Evolutionary conservation across 75 land plant species (phyloP), one percentile per base, ranked within the genome.

Genomic region (Cryptomeria japonica): DNA sequence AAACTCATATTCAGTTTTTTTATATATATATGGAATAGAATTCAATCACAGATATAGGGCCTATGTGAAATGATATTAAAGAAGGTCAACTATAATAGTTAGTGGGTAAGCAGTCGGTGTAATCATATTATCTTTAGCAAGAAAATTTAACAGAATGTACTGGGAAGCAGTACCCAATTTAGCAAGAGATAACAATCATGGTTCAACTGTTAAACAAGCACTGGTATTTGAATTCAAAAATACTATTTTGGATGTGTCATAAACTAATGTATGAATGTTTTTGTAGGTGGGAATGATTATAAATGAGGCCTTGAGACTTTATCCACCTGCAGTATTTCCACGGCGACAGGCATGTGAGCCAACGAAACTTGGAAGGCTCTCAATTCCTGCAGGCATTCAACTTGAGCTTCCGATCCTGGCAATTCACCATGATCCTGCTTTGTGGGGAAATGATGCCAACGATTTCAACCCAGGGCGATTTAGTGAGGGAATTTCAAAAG

Each of bases 391-490:
- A 38, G 90, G 91, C 55, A 90, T 88, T n/a, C 84, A 86, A 14
- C 16, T 94, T 80, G 42, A 75, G 79, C 53, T 91, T 83, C 89
- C 95, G 5, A 90, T 92, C 38, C 86, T 92, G 28, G 87, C 91
- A 5, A 68, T 95, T 25, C 94, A 95, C 85, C 86, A 90, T 39
- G 96, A 95, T 70, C 85, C 85, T 14, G 86, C 89, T 1, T 85
- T 92, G 2, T 95, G 96, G 96, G 96, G 96, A 34, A 58, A 84
- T 1, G 94, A 95, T 80, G 93, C 91, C 8, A 87, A 92, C 28
- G 93, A 93, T 90, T 95, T 95, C 87, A 91, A 92, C 15, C 96
- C 96, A 1, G 92, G 87, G 32, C 86, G 96, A 47, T 93, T 93
- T 84, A 68, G 85, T 1, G 56, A 90, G 28, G 93, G 84, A 4